phyloP scores from a whole-genome alignment of 1,284 basidiomycete genomes.

The Leccinum fallax region DNA sequence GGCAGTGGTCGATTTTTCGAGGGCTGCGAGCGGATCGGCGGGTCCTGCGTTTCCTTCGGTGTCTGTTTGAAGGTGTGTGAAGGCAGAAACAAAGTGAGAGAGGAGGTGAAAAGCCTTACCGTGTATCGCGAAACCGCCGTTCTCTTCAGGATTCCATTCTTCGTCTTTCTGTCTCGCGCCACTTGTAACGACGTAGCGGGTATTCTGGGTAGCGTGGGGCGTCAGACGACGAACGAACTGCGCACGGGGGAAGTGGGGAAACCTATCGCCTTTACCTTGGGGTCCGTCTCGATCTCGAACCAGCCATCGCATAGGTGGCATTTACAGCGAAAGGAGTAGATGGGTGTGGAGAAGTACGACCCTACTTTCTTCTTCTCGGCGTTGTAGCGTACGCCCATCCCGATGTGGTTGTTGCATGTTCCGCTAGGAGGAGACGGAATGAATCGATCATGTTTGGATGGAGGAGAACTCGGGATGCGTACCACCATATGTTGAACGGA shows the following conservation, averaged over 20 bases:
- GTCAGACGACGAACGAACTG: neutral
- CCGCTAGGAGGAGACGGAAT: slow-evolving; percentile 48
- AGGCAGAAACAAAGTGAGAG: neutral
- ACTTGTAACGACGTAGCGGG: slow-evolving; percentile 86
- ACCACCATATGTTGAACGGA: slow-evolving; percentile 99
- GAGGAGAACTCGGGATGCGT: slow-evolving; percentile 30
- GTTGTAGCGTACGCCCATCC: slow-evolving; percentile 97
- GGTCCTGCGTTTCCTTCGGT: slow-evolving; percentile 68
- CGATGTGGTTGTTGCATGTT: slow-evolving; percentile 92
- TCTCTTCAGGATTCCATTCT: slow-evolving; percentile 95
- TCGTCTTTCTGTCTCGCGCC: slow-evolving; percentile 92
- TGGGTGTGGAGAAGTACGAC: slow-evolving; percentile 93
- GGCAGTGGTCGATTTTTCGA: slow-evolving; percentile 87
- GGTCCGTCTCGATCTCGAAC: slow-evolving; percentile 98
- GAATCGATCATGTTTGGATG: neutral
- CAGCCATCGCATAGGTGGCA: slow-evolving; percentile 91
- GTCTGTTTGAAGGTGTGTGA: slow-evolving; percentile 43
- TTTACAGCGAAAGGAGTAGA: slow-evolving; percentile 95
- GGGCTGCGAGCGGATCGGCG: slow-evolving; percentile 79
- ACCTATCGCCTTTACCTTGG: slow-evolving; percentile 63
- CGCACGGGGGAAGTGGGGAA: no score
- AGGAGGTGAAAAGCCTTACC: slow-evolving; percentile 48
- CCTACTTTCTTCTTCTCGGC: slow-evolving; percentile 98
- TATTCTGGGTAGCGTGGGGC: slow-evolving; percentile 67
- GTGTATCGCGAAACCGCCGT: slow-evolving; percentile 87